Evolutionary conservation across 164 flowering plant genomes (phyloP).

Genomic region (Dillenia turbinata): DNA sequence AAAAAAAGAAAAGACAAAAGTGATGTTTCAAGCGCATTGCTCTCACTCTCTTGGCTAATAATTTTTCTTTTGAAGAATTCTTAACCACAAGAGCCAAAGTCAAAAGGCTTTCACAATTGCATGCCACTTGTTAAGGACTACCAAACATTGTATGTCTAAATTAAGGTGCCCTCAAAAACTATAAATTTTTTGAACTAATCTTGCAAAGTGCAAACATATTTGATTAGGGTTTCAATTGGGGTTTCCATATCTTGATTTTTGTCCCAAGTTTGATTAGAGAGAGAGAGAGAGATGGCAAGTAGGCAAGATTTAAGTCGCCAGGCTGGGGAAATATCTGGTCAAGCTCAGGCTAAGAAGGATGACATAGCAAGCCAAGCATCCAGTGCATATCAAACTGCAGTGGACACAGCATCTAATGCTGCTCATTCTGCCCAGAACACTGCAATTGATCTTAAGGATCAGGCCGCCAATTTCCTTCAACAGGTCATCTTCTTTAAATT

Average conservation of each 20-base stretch:
- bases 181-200: neutral
- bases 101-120: neutral
- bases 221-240: neutral
- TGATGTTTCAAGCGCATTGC: no score
- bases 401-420: slow-evolving; percentile 1
- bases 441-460: slow-evolving; percentile 11
- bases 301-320: slow-evolving; percentile 2
- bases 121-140: neutral
- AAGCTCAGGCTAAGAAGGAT: slow-evolving; percentile 25
- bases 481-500: slow-evolving; percentile 15
- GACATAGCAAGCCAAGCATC: slow-evolving; percentile 13
- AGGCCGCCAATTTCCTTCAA: slow-evolving; percentile 27
- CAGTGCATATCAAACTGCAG: slow-evolving; percentile 1
- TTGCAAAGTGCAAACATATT: neutral
- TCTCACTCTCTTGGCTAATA: no score
- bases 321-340: slow-evolving; percentile 19
- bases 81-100: no score
- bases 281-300: slow-evolving; percentile 19
- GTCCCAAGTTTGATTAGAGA: neutral
- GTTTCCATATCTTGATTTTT: neutral
- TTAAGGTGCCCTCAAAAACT: neutral
- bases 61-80: no score
- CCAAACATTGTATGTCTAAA: neutral
- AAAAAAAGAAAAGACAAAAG: no score
- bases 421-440: slow-evolving; percentile 4